Conservation (phyloP, 768 basidiomycete species). For the Rhodotorula babjevae region DNA sequence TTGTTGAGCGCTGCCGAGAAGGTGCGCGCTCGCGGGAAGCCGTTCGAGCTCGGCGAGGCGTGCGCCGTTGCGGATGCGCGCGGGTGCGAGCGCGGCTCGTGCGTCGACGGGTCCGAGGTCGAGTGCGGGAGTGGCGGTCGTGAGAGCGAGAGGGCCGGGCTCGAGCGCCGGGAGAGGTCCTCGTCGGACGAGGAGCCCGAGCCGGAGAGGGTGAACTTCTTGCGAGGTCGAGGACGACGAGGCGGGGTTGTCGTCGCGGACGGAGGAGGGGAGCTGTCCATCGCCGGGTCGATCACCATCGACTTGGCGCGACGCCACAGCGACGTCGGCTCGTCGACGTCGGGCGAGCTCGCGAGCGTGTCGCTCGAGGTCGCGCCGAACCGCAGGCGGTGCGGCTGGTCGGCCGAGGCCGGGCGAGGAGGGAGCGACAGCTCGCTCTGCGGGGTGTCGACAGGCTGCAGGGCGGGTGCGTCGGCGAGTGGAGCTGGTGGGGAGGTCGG, state of each 20-base stretch:
- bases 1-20: neutral
- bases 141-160: neutral
- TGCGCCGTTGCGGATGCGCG: too few relatives aligned
- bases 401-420: slow-evolving; percentile 5
- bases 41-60: too few relatives aligned
- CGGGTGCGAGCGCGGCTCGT: too few relatives aligned
- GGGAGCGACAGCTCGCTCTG: neutral
- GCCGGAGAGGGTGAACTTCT: slow-evolving; percentile 22
- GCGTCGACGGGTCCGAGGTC: neutral
- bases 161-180: neutral
- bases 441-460: neutral
- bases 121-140: neutral
- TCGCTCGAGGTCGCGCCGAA: slow-evolving; percentile 4
- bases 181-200: neutral
- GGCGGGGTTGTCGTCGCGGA: neutral
- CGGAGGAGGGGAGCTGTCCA: neutral
- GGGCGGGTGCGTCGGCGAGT: neutral
- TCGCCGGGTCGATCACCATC: neutral
- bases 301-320: neutral
- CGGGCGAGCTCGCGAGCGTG: neutral
- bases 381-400: slow-evolving; percentile 4
- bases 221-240: slow-evolving; percentile 5
- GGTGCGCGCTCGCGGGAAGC: slow-evolving; percentile 2
- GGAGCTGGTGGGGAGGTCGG: slow-evolving; percentile 1
- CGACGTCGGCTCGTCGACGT: neutral